Evolutionary conservation across 805 yeast genomes (phyloP).

Genomic region (Teunomyces gatunensis): DNA sequence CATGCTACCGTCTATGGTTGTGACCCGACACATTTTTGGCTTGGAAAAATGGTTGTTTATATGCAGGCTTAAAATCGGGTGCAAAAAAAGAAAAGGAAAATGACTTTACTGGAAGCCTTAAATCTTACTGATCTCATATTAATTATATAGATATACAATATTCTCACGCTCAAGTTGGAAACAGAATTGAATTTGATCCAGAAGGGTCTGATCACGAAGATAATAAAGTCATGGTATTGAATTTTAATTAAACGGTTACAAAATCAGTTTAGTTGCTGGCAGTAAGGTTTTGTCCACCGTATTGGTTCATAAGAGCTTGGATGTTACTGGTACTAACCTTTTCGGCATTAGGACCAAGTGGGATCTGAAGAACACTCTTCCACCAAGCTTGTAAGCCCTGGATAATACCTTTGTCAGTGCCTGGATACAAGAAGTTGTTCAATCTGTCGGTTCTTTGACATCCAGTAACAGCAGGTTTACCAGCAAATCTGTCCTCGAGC

Average conservation of each 20-base stretch:
- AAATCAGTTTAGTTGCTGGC: background rate
- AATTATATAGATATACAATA: no score
- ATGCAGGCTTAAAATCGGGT: no score
- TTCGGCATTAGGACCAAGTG: conserved; percentile 4
- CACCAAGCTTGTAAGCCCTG: background rate
- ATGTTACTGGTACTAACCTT: background rate
- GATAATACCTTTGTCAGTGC: conserved; percentile 19
- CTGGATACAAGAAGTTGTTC: conserved; percentile 43
- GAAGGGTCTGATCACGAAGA: background rate
- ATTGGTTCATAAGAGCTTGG: background rate
- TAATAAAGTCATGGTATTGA: background rate
- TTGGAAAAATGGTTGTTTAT: no score
- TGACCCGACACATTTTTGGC: background rate
- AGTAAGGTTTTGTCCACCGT: background rate
- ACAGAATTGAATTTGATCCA: no score
- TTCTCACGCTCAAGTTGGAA: no score
- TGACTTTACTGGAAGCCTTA: no score
- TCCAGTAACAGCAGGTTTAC: conserved; percentile 14
- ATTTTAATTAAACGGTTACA: no score
- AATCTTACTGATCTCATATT: no score
- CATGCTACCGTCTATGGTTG: background rate
- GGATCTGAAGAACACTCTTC: conserved; percentile 1
- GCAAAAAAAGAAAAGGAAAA: no score
- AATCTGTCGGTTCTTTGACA: conserved; percentile 40
- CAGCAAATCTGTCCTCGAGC: conserved; percentile 16